phyloP scores from a whole-genome alignment of 2,329 filamentous ascomycete species.

The Orbilia quercus region DNA sequence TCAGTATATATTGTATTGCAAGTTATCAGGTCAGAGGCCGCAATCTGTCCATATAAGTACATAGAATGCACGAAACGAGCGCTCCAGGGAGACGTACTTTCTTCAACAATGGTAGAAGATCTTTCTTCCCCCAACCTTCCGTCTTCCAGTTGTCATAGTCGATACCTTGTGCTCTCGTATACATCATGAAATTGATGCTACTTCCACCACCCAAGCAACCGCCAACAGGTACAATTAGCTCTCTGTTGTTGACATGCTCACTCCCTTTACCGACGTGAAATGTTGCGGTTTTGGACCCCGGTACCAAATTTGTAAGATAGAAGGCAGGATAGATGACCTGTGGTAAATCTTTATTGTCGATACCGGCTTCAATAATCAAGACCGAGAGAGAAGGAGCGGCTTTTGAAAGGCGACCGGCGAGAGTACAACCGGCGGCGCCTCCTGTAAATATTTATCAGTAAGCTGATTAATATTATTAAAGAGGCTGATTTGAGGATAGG shows the following conservation, averaged over 20 bases:
- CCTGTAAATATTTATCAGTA: constrained; percentile 61
- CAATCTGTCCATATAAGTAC: too few species aligned
- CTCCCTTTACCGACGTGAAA: constrained; percentile 68
- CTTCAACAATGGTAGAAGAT: constrained; percentile 68
- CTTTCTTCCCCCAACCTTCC: constrained; percentile 67
- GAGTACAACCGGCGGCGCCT: constrained; percentile 67
- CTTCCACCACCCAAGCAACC: constrained; percentile 73
- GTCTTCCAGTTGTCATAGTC: constrained; percentile 69
- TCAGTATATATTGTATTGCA: background rate
- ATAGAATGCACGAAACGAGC: background rate
- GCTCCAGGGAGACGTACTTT: constrained; percentile 63
- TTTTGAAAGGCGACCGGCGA: constrained; percentile 67
- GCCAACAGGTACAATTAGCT: constrained; percentile 63
- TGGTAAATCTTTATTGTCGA: constrained; percentile 68
- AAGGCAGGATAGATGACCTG: constrained; percentile 68
- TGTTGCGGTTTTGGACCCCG: constrained; percentile 66
- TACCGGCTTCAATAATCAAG: constrained; percentile 69
- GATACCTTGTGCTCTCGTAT: constrained; percentile 63
- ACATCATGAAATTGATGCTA: constrained; percentile 71
- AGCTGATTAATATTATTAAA: background rate
- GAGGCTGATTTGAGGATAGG: background rate
- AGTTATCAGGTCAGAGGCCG: too few species aligned
- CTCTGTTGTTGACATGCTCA: constrained; percentile 65
- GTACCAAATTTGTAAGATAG: constrained; percentile 66
- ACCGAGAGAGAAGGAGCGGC: constrained; percentile 67